phyloP scores from a whole-genome alignment of 345 rosid genomes.

The Pelargonium nanum region DNA sequence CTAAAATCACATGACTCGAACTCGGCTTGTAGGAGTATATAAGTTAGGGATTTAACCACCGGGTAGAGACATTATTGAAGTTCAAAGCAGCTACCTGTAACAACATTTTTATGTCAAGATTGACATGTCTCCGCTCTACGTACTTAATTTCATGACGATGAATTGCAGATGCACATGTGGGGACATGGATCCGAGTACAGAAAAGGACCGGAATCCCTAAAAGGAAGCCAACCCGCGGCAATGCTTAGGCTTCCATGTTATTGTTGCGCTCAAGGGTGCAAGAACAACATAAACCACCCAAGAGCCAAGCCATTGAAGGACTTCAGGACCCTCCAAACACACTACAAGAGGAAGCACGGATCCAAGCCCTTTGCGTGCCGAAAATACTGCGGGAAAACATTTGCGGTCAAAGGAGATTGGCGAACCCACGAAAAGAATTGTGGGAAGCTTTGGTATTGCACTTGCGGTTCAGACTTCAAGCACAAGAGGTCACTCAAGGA shows the following conservation, averaged over 20 bases:
- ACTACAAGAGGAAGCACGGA: constrained; percentile 72
- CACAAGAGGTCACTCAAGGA: constrained; percentile 97
- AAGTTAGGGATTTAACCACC: no score
- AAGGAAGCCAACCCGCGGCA: constrained; percentile 72
- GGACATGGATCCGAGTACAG: constrained; percentile 77
- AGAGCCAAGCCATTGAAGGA: constrained; percentile 70
- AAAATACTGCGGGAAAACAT: constrained; percentile 73
- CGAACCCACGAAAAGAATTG: constrained; percentile 97
- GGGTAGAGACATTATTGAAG: no score
- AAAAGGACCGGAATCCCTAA: constrained; percentile 63
- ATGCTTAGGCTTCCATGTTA: constrained; percentile 74
- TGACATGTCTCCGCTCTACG: no score
- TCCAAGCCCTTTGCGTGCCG: constrained; percentile 65
- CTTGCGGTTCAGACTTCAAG: constrained; percentile 94
- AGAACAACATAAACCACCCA: constrained; percentile 80
- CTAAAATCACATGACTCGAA: no score
- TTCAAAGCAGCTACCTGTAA: no score
- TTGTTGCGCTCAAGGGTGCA: constrained; percentile 68
- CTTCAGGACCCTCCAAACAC: constrained; percentile 71
- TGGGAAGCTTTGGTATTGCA: constrained; percentile 94
- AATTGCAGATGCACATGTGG: constrained; percentile 80
- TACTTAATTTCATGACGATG: not conserved
- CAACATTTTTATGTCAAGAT: not conserved
- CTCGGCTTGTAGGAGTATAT: no score
- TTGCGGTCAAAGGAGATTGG: constrained; percentile 98